Base-by-base conservation (phyloP, 352 stramenopile species). In the Elongisporangium senticosum region DNA sequence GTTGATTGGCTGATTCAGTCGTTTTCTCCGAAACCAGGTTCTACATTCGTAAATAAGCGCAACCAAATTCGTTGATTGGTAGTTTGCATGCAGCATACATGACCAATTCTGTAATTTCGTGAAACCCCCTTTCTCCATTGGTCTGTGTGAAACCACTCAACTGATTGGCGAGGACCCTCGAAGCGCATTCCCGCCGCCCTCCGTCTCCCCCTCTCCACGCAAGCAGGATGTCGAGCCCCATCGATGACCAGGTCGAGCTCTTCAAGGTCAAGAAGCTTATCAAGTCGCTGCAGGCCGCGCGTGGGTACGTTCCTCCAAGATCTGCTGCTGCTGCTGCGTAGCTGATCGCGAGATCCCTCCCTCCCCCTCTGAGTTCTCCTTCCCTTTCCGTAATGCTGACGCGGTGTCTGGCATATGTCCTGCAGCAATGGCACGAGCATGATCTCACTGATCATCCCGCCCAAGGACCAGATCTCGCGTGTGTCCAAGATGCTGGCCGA, bases 221-320 rank as follows among this genome's bases (percentile, higher is more conserved):
- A 7, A 33, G 21, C 51, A 67, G 47, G 61, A 76, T 83, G 74
- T 69, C 66, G 33, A 71, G 65, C 62, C 51, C 59, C 56, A 78
- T 86, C 53, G 91, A 98, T 58, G 86, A 95, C 53, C 96, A 99
- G 77, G 97, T 99, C 59, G 96, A 99, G 78, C 98, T 99, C 63
- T 99, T 98, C 89, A 99, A 99, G 80, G 94, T 99, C 33, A 99
- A 99, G 87, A 99, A 99, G 87, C 90, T 99, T 33, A 99, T 99
- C 76, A 99, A 99, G 77, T 99, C 94, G 61, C 91, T 99, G 19
- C 79, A 94, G 64, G 76, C 76, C 47, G 86, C 86, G 48, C 72
- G 82, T 49, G 87, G 84, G 68, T 90, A 88, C 65, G 81, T 93
- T 20, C 14, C 14, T 21, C 19, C 8, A 19, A 11, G 24, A 37